Evolutionary conservation across 2,329 filamentous ascomycete genomes (phyloP).

Genomic region (Xylariaceae sp.): DNA sequence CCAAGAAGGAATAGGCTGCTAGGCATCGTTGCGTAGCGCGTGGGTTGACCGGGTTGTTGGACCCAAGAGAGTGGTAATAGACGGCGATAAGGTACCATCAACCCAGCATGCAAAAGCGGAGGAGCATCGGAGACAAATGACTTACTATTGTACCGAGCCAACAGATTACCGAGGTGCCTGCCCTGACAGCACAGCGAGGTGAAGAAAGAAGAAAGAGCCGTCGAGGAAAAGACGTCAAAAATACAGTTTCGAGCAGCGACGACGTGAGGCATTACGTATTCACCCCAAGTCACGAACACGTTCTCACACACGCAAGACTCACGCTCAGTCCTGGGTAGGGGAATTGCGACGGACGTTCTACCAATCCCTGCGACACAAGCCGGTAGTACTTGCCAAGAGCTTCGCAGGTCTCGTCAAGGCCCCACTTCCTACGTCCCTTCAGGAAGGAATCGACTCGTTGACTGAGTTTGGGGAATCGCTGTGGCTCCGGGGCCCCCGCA

Average conservation of each 20-base stretch:
- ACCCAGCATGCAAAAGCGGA: slow-evolving; percentile 1
- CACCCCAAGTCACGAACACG: too few species aligned
- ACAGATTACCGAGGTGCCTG: not conserved
- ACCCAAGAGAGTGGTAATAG: not conserved
- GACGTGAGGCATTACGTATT: not conserved
- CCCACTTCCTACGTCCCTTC: slow-evolving; percentile 6
- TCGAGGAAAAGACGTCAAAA: too few species aligned
- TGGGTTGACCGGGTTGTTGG: not conserved
- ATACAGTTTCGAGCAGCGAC: not conserved
- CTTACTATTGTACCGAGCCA: not conserved
- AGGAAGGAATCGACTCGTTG: slow-evolving; percentile 7
- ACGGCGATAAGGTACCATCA: not conserved
- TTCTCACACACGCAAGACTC: too few species aligned
- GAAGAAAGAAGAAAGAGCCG: not conserved
- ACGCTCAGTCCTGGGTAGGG: not conserved
- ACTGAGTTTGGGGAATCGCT: slow-evolving; percentile 1
- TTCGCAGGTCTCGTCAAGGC: not conserved
- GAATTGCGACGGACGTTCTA: not conserved
- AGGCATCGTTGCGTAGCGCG: not conserved
- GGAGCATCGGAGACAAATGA: not conserved
- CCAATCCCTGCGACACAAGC: not conserved
- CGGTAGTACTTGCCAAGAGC: not conserved
- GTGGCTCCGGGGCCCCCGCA: not conserved
- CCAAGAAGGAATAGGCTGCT: not conserved
- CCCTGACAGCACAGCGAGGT: not conserved